Conservation (phyloP, 140 eudicot species). For the Senecio squalidus region DNA sequence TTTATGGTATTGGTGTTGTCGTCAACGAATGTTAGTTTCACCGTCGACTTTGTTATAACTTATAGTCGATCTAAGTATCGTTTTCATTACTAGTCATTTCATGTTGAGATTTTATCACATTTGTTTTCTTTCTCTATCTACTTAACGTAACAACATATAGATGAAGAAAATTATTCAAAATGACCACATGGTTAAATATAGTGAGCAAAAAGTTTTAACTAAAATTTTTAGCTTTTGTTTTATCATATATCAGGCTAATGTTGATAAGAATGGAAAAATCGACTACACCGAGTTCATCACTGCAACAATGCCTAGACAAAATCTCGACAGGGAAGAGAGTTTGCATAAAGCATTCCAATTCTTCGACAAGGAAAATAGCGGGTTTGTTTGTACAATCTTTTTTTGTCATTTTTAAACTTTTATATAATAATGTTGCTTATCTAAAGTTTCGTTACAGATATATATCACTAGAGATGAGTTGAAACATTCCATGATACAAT, state of each 20-base stretch:
- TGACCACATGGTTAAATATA: too few species aligned
- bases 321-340: constrained; percentile 64
- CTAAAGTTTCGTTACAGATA: constrained; percentile 33
- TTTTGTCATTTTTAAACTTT: not conserved
- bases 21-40: too few species aligned
- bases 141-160: too few species aligned
- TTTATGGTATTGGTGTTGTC: too few species aligned
- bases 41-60: too few species aligned
- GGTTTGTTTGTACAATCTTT: constrained; percentile 31
- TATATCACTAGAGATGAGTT: constrained; percentile 84
- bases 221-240: too few species aligned
- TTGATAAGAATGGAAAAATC: constrained; percentile 59
- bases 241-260: constrained; percentile 51
- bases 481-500: constrained; percentile 63
- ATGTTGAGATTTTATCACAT: too few species aligned
- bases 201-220: too few species aligned
- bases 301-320: constrained; percentile 79
- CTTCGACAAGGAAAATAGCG: constrained; percentile 63
- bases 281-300: constrained; percentile 69
- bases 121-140: too few species aligned
- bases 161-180: too few species aligned
- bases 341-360: constrained; percentile 49
- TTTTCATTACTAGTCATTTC: too few species aligned
- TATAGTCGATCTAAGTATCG: too few species aligned
- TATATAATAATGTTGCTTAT: not conserved